A percentile compares a stretch with the other conserved stretches of the same genome.
Evolutionary conservation across 371 early-diverging fungal genomes (phyloP).

Genomic region (Mortierella sp.): DNA sequence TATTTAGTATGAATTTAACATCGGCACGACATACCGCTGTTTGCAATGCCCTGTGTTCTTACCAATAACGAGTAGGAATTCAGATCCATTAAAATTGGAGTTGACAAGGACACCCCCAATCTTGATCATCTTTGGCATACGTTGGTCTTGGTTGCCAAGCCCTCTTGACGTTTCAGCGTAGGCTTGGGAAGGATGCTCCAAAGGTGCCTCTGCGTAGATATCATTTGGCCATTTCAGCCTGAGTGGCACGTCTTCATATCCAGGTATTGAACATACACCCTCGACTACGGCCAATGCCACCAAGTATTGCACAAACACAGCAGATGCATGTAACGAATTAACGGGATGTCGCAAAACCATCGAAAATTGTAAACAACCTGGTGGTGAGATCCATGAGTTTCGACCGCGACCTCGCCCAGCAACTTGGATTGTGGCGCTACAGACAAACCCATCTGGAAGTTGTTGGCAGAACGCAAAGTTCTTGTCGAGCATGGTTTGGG

Average conservation of each 20-base stretch:
- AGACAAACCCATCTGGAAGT: conserved; percentile 84
- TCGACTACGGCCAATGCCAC: conserved; percentile 88
- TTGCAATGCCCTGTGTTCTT: conserved; percentile 21
- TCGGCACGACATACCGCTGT: background rate
- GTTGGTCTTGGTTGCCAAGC: background rate
- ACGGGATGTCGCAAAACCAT: conserved; percentile 77
- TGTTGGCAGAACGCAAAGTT: conserved; percentile 74
- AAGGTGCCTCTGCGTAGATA: conserved; percentile 75
- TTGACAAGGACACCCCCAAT: conserved; percentile 93
- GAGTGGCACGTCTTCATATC: conserved; percentile 84
- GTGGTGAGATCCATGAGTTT: conserved; percentile 95
- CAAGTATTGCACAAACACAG: conserved; percentile 92
- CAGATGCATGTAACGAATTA: conserved; percentile 66
- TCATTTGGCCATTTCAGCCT: conserved; percentile 98
- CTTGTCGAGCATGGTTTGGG: conserved; percentile 93
- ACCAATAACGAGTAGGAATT: conserved; percentile 88
- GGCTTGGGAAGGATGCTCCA: conserved; percentile 16
- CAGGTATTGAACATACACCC: conserved; percentile 75
- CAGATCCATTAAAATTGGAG: conserved; percentile 75
- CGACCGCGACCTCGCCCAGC: conserved; percentile 88
- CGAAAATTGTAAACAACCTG: conserved; percentile 92
- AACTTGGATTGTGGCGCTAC: conserved; percentile 83
- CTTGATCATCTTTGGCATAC: conserved; percentile 65
- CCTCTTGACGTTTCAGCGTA: background rate
- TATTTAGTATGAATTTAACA: background rate